Conservation (phyloP, 2,329 filamentous ascomycete species). For the Fusarium musae region DNA sequence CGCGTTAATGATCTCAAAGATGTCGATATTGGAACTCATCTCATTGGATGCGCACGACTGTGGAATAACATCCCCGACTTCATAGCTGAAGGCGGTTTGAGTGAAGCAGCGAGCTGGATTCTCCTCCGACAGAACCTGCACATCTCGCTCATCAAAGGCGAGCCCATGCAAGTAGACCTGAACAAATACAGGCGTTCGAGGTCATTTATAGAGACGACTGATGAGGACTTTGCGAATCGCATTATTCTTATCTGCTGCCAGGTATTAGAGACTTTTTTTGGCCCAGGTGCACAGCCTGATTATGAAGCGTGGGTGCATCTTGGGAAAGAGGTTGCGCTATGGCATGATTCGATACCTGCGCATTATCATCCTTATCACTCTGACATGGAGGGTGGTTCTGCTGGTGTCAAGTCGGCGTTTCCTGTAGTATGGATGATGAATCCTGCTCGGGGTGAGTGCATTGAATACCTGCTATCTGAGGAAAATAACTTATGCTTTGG, state of each 20-base stretch:
- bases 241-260: conserved; percentile 45
- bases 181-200: conserved; percentile 47
- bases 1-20: conserved; percentile 22
- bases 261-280: conserved; percentile 49
- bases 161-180: conserved; percentile 50
- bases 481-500: fast-evolving
- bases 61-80: conserved; percentile 45
- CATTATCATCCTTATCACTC: neutral
- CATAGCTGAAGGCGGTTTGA: conserved; percentile 48
- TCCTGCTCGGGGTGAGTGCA: neutral
- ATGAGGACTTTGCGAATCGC: conserved; percentile 45
- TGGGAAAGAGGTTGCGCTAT: conserved; percentile 35
- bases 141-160: conserved; percentile 55
- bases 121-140: conserved; percentile 62
- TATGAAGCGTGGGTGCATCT: conserved; percentile 32
- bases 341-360: conserved; percentile 36
- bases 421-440: conserved; percentile 31
- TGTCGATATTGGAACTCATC: conserved; percentile 43
- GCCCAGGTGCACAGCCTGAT: conserved; percentile 45
- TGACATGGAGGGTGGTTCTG: conserved; percentile 23
- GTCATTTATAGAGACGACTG: conserved; percentile 37
- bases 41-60: conserved; percentile 42
- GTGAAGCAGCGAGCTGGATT: conserved; percentile 58
- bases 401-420: conserved; percentile 8
- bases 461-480: fast-evolving